These are phyloP conservation scores for Chlorella vulgaris DNA, from an alignment of 139 green algal species.

Conservation along the genomic window DNA sequence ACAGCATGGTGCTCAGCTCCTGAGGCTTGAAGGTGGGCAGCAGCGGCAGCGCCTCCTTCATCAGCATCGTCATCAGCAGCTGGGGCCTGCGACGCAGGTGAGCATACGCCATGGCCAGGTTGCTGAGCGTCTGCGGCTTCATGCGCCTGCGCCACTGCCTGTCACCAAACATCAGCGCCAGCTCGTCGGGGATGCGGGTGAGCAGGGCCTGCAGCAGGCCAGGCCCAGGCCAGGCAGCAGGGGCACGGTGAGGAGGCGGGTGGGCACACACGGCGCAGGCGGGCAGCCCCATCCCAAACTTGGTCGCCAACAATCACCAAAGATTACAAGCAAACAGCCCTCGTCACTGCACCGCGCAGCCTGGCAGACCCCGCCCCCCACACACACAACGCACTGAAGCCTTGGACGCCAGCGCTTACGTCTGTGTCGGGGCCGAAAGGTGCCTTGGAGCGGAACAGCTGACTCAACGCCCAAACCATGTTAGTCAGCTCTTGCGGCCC, in stretches of 20 bases:
- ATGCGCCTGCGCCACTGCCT: slow-evolving; percentile 38
- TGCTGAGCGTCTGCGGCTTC: slow-evolving; percentile 54
- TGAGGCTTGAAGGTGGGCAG: slow-evolving; percentile 55
- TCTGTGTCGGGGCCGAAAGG: slow-evolving; percentile 19
- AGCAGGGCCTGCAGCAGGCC: slow-evolving; percentile 29
- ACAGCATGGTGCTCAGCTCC: slow-evolving; percentile 59
- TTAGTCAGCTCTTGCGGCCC: slow-evolving; percentile 45
- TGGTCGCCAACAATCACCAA: too few species aligned
- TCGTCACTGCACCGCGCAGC: too few species aligned
- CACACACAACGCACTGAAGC: too few species aligned
- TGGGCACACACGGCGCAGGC: too few species aligned
- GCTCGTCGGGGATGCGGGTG: slow-evolving; percentile 38
- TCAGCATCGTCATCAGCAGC: slow-evolving; percentile 34
- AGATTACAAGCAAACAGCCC: too few species aligned
- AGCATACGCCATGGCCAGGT: slow-evolving; percentile 57
- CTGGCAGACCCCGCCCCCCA: too few species aligned
- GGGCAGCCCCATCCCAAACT: too few species aligned
- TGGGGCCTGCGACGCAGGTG: slow-evolving; percentile 45
- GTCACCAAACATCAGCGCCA: slow-evolving; percentile 26
- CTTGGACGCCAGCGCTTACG: neutral
- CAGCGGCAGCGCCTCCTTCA: slow-evolving; percentile 19
- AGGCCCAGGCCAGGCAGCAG: too few species aligned
- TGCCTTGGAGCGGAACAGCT: neutral
- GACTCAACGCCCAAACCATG: slow-evolving; percentile 10
- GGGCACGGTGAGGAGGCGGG: too few species aligned